Evolutionary conservation across 495 filamentous ascomycete genomes (phyloP).

Genomic region (Amphirosellinia nigrospora): DNA sequence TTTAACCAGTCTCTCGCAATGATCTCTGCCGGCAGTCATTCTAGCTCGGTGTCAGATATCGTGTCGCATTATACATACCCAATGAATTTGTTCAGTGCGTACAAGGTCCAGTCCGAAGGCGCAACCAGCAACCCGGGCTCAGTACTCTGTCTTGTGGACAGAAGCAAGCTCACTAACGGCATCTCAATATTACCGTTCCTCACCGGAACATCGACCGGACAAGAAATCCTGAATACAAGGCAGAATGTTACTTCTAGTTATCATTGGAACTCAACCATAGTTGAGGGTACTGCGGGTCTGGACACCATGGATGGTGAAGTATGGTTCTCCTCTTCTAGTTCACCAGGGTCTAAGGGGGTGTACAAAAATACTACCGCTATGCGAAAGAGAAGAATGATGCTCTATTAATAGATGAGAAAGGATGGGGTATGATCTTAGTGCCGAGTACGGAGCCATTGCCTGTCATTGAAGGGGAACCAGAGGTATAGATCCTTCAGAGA

Average conservation of each 20-base stretch:
- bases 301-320: constrained; percentile 38
- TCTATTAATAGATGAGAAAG: constrained; percentile 27
- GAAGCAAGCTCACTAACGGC: constrained; percentile 33
- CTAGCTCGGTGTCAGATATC: constrained; percentile 48
- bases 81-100: constrained; percentile 39
- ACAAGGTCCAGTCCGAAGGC: constrained; percentile 32
- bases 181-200: constrained; percentile 33
- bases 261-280: constrained; percentile 39
- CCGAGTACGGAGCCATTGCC: constrained; percentile 31
- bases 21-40: constrained; percentile 63
- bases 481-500: constrained; percentile 17
- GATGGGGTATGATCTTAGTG: constrained; percentile 28
- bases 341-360: constrained; percentile 8
- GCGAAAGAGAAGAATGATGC: constrained; percentile 36
- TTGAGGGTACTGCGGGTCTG: constrained; percentile 29
- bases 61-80: constrained; percentile 41
- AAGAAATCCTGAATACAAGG: constrained; percentile 28
- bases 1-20: constrained; percentile 68
- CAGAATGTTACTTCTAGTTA: constrained; percentile 39
- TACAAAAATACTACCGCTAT: constrained; percentile 30
- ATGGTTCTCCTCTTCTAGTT: constrained; percentile 33
- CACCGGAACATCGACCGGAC: constrained; percentile 26
- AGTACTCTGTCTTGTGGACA: constrained; percentile 35
- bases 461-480: constrained; percentile 27
- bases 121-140: constrained; percentile 37